A percentile compares a stretch with the other conserved stretches of the same genome.
Conservation (phyloP, 768 basidiomycete species). For the Hydnum rufescens region DNA sequence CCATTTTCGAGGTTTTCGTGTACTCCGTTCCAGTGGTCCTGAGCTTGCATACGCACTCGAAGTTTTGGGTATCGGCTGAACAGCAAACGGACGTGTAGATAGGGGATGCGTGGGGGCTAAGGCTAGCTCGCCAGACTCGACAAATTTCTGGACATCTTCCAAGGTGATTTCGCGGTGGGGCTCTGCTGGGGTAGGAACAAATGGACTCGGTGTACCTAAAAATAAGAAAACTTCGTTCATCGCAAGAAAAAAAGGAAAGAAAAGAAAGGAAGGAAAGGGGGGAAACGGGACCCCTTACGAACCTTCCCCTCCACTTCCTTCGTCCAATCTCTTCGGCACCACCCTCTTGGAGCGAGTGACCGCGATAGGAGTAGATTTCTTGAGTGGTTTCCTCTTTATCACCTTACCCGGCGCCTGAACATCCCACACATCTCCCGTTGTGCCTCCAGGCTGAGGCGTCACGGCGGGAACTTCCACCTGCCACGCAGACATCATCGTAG, state of each 20-base stretch:
- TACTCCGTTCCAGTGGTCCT: background rate
- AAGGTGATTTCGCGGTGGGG: background rate
- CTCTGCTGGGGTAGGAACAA: background rate
- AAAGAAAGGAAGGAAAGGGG: no score
- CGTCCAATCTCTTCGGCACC: background rate
- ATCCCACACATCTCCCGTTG: background rate
- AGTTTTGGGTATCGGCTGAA: background rate
- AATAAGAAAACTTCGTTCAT: no score
- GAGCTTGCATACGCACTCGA: background rate
- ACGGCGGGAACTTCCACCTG: background rate
- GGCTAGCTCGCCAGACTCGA: background rate
- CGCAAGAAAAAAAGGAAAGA: no score
- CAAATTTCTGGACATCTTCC: background rate
- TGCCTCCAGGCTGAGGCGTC: background rate
- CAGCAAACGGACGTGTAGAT: background rate
- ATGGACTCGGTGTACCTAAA: no score
- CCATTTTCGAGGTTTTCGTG: background rate
- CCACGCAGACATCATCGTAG: conserved; percentile 1
- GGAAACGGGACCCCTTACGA: no score
- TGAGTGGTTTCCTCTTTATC: background rate
- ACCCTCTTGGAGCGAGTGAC: background rate
- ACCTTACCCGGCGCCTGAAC: background rate
- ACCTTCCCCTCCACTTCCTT: no score
- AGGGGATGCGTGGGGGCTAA: background rate
- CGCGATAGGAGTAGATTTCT: background rate